Evolutionary conservation across 163 green algal genomes (phyloP).

Genomic region (Chlamydomonas reinhardtii): DNA sequence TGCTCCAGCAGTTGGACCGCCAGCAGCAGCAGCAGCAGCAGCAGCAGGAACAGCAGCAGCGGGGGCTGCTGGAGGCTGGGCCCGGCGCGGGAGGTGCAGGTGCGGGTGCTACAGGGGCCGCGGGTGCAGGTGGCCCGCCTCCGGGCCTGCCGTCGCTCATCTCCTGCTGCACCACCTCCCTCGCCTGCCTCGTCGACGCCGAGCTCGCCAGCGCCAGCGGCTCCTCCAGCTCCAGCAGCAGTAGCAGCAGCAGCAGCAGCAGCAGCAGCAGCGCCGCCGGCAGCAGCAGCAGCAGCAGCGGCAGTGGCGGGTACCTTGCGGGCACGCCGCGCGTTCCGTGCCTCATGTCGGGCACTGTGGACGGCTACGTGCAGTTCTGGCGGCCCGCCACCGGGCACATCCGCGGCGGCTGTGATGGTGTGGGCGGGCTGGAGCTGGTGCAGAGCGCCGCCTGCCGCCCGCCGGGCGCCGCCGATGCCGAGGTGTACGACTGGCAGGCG

Average conservation of each 20-base stretch:
- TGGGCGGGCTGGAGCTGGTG: constrained; percentile 25
- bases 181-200: not conserved
- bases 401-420: not conserved
- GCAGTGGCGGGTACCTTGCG: constrained; percentile 4
- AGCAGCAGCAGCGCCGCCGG: not conserved
- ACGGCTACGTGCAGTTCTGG: constrained; percentile 54
- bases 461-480: not conserved
- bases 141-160: not conserved
- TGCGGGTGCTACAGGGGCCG: too few relatives aligned
- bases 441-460: constrained; percentile 10
- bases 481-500: not conserved
- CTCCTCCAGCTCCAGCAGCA: not conserved
- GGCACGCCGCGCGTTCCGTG: constrained; percentile 27
- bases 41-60: not conserved
- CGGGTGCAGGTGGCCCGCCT: too few relatives aligned
- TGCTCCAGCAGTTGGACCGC: too few relatives aligned
- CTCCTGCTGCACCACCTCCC: constrained; percentile 6
- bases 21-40: too few relatives aligned
- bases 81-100: too few relatives aligned
- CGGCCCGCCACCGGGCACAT: not conserved
- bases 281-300: not conserved
- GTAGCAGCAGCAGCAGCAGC: constrained; percentile 5
- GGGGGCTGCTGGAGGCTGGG: too few relatives aligned
- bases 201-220: too few relatives aligned
- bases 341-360: constrained; percentile 50